Evolutionary conservation across 805 yeast species (phyloP).

Genomic region (Kazachstania taianensis): DNA sequence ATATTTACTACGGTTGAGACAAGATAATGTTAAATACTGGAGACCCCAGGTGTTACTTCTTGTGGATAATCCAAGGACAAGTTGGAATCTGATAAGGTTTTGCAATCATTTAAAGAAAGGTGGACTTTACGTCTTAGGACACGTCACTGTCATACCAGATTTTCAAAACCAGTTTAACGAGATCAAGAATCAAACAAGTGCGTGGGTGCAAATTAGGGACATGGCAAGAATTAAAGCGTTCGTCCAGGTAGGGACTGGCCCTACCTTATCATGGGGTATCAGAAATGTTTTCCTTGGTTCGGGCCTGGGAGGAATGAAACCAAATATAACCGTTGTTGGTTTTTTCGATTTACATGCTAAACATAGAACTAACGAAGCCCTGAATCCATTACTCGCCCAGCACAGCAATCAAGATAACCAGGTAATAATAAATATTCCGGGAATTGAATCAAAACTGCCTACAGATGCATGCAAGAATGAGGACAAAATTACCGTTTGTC

Average conservation of each 20-base stretch:
- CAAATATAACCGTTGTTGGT: conserved; percentile 88
- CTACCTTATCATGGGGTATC: conserved; percentile 88
- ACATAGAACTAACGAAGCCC: not conserved
- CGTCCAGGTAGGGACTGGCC: conserved; percentile 84
- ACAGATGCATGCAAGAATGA: conserved; percentile 74
- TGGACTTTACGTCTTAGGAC: conserved; percentile 86
- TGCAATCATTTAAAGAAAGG: conserved; percentile 95
- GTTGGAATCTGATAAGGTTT: conserved; percentile 85
- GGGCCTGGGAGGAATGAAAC: conserved; percentile 98
- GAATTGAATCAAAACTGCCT: conserved; percentile 36
- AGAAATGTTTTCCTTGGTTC: conserved; percentile 85
- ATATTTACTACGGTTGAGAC: conserved; percentile 62
- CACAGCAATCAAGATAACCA: conserved; percentile 1
- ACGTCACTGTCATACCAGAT: conserved; percentile 54
- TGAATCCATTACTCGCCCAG: conserved; percentile 1
- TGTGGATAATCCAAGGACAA: conserved; percentile 84
- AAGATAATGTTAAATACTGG: conserved; percentile 96
- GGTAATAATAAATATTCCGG: conserved; percentile 6
- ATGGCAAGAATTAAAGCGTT: conserved; percentile 76
- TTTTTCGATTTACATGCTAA: conserved; percentile 56
- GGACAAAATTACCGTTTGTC: conserved; percentile 53
- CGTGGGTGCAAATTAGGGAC: conserved; percentile 82
- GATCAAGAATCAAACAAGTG: conserved; percentile 57
- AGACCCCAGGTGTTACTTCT: conserved; percentile 86
- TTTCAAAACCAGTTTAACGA: conserved; percentile 61